Conservation (phyloP, 1,284 basidiomycete genomes). For the Abortiporus biennis region DNA sequence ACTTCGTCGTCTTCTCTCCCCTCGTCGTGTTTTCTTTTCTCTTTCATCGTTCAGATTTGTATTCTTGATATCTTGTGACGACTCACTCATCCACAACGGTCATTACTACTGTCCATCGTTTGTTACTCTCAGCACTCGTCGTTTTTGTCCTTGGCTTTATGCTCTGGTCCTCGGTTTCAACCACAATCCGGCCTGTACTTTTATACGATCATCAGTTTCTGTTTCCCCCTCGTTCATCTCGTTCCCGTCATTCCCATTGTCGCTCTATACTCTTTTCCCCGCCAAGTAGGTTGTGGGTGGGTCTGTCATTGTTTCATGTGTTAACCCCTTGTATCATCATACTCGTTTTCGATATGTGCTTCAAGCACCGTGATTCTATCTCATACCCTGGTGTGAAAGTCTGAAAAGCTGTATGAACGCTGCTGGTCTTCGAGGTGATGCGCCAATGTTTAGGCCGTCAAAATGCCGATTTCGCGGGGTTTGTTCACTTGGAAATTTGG, state of each 20-base stretch:
- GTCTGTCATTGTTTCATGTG: slow-evolving; percentile 9
- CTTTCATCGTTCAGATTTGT: slow-evolving; percentile 6
- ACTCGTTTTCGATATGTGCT: slow-evolving; percentile 2
- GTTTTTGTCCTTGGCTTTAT: slow-evolving; percentile 30
- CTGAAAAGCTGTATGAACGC: neutral
- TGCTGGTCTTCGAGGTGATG: neutral
- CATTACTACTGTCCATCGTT: slow-evolving; percentile 27
- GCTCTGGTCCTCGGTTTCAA: slow-evolving; percentile 25
- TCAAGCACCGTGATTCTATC: neutral
- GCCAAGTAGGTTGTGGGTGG: slow-evolving; percentile 14
- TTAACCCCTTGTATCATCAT: slow-evolving; percentile 14
- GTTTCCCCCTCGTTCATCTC: slow-evolving; percentile 9
- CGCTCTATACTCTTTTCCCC: slow-evolving; percentile 7
- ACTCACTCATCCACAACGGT: slow-evolving; percentile 32
- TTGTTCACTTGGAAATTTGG: neutral
- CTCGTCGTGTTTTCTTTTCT: slow-evolving; percentile 9
- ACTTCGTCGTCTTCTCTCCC: neutral
- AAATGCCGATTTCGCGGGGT: neutral
- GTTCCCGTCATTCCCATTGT: slow-evolving; percentile 9
- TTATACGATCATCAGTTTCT: slow-evolving; percentile 24
- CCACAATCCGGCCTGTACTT: slow-evolving; percentile 38
- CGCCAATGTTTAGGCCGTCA: neutral
- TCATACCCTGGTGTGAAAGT: neutral
- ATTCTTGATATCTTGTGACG: slow-evolving; percentile 19
- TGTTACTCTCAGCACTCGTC: slow-evolving; percentile 29